These are phyloP conservation scores for Pisolithus sp. DNA, from an alignment of 768 basidiomycete genomes.

Conservation along the genomic window DNA sequence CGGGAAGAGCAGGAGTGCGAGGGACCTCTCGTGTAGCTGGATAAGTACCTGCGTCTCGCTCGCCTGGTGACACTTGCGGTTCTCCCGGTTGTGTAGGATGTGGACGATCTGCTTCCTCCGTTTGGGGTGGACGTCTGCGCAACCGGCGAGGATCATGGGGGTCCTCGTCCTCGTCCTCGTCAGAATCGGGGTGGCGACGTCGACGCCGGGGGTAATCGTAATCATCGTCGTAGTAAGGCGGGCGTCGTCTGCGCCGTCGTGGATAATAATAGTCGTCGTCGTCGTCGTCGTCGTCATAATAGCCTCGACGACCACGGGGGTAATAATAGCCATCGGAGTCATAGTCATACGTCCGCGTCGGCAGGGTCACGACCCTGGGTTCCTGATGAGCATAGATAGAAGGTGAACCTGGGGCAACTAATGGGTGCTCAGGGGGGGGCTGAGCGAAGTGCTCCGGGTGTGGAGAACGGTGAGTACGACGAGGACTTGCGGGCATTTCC, in stretches of 20 bases:
- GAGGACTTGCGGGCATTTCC: not conserved
- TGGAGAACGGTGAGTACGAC: slow-evolving; percentile 18
- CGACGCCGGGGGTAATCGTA: slow-evolving; percentile 11
- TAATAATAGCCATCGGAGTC: slow-evolving; percentile 5
- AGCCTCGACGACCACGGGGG: slow-evolving; percentile 2
- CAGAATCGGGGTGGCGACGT: slow-evolving; percentile 8
- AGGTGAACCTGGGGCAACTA: slow-evolving; percentile 13
- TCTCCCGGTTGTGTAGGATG: not conserved
- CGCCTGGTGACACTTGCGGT: not conserved
- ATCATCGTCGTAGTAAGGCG: slow-evolving; percentile 6
- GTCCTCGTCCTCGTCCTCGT: slow-evolving; percentile 11
- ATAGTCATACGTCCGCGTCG: slow-evolving; percentile 7
- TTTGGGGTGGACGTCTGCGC: not conserved
- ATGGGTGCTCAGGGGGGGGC: not conserved
- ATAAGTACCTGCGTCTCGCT: not conserved
- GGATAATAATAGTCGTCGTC: not conserved
- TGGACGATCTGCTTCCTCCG: not conserved
- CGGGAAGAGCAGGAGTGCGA: too few relatives aligned
- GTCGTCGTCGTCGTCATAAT: slow-evolving; percentile 4
- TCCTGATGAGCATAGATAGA: slow-evolving; percentile 19
- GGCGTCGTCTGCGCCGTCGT: not conserved
- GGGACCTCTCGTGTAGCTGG: too few relatives aligned
- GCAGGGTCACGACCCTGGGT: slow-evolving; percentile 4
- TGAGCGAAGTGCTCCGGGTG: not conserved
- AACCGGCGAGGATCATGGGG: not conserved